phyloP scores from a whole-genome alignment of 805 yeast genomes.

The Wickerhamiella cacticola region DNA sequence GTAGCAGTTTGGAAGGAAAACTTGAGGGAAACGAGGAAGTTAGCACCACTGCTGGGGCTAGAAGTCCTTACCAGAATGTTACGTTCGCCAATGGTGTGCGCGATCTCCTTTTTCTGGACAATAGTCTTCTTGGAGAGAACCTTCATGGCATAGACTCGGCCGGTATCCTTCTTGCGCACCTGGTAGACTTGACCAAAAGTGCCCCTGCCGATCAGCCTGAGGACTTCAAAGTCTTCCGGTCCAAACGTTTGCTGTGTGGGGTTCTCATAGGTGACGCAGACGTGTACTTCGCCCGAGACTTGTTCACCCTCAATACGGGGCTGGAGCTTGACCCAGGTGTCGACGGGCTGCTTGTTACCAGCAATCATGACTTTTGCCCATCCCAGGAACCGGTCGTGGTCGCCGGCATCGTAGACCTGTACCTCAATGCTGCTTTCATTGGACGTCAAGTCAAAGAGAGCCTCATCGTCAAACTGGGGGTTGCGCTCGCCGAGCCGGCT shows the following conservation, averaged over 20 bases:
- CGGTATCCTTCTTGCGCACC: slow-evolving; percentile 81
- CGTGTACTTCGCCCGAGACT: slow-evolving; percentile 65
- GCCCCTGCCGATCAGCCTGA: slow-evolving; percentile 85
- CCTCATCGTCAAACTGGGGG: slow-evolving; percentile 87
- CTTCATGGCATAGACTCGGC: slow-evolving; percentile 93
- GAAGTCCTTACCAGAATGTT: slow-evolving; percentile 89
- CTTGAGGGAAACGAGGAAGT: slow-evolving; percentile 92
- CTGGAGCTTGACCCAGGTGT: slow-evolving; percentile 63
- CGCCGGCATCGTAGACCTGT: slow-evolving; percentile 77
- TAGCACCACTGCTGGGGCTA: slow-evolving; percentile 51
- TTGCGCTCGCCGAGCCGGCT: slow-evolving; percentile 31
- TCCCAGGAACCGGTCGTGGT: slow-evolving; percentile 77
- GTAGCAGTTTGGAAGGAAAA: slow-evolving; percentile 93
- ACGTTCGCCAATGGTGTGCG: slow-evolving; percentile 96
- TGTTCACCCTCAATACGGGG: slow-evolving; percentile 65
- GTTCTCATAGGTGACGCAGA: slow-evolving; percentile 59
- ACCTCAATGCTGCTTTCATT: slow-evolving; percentile 79
- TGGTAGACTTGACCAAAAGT: slow-evolving; percentile 97
- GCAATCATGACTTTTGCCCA: slow-evolving; percentile 40
- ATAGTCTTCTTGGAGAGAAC: slow-evolving; percentile 88
- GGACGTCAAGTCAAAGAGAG: slow-evolving; percentile 72
- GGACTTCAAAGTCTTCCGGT: slow-evolving; percentile 87
- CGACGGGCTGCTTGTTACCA: slow-evolving; percentile 28
- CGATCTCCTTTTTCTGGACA: slow-evolving; percentile 93
- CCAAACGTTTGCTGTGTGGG: slow-evolving; percentile 62